Evolutionary conservation across 164 flowering plant species (phyloP).

Genomic region (Protea cynaroides): DNA sequence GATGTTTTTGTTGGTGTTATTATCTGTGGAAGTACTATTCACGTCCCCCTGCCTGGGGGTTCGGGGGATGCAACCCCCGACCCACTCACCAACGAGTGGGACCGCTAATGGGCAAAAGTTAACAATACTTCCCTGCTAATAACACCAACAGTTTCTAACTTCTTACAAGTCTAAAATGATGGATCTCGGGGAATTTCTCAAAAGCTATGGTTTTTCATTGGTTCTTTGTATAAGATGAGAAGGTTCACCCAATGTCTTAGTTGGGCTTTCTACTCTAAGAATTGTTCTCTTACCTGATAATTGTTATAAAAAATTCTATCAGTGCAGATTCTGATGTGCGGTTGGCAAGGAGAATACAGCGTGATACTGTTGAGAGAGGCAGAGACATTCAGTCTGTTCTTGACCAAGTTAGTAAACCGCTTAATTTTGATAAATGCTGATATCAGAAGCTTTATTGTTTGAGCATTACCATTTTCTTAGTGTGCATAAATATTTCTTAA

Average conservation of each 20-base stretch:
- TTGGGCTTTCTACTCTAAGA: neutral
- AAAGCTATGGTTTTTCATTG: neutral
- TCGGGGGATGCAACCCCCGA: no score
- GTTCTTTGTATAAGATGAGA: neutral
- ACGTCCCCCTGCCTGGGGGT: no score
- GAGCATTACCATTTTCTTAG: neutral
- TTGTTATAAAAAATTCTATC: neutral
- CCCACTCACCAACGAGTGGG: no score
- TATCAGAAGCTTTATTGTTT: neutral
- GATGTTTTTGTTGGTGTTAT: no score
- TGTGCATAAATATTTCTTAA: neutral
- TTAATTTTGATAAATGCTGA: neutral
- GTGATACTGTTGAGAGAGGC: conserved; percentile 91
- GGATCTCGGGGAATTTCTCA: neutral
- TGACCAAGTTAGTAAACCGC: conserved; percentile 51
- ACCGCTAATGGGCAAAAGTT: no score
- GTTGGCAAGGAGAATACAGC: conserved; percentile 87
- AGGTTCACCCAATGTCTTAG: neutral
- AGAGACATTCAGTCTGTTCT: conserved; percentile 81
- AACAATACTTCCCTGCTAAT: no score
- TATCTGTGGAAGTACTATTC: no score
- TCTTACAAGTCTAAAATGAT: neutral
- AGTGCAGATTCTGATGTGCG: conserved; percentile 87
- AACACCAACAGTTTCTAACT: no score
- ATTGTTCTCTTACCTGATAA: neutral